Base-by-base conservation (phyloP, 108 stramenopile species). In the Fragilariopsis cylindrus region DNA sequence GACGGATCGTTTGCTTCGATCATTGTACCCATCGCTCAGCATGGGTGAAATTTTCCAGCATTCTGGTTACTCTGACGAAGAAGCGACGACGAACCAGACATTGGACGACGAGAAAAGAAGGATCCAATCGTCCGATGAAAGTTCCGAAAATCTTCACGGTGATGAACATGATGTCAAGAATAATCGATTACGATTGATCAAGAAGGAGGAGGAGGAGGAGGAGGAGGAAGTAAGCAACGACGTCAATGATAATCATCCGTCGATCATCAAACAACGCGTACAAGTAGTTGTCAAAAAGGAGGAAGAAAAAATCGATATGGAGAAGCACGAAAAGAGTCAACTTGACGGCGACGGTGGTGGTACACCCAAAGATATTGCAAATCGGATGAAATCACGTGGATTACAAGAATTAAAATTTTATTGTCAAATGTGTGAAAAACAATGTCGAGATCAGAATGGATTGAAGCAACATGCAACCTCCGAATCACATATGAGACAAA, bases 401-500 rank as follows among this genome's bases (percentile, higher is more conserved):
- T 86, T 99, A 7, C 95, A 96, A 75, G 98, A 98, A 75, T 88
- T 99, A 56, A 84, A 92, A 53, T 98, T 94, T 84, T 99, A 97
- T 79, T 99, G 99, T 77, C 97, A 98, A 86, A 97, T 99, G 97
- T 99, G 98, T 84, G 74, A 88, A 69, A 98, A 98, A 80, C 98
- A 98, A 85, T 99, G 98, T 79, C 92, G 97, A 47, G 96, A 97
- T 76, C 95, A 94, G 77, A 98, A 97, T 72, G 94, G 96, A 18
- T 98, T 99, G 92, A 99, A 99, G 85, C 99, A 98, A 74, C 99
- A 99, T 82, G 64, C 89, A 54, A 92, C 88, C n/a, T 92, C 91
- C 65, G 99, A 98, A 64, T 87, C 93, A 2, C 99, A 99, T 80
- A 73, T 98, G n/a, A 92, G 98, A 48, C 93, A 97, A 83, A 98